A percentile compares a stretch with the other conserved stretches of the same genome.
These are phyloP conservation scores for Miamiensis avidus DNA, from an alignment of 169 alveolate species.

Conservation along the genomic window DNA sequence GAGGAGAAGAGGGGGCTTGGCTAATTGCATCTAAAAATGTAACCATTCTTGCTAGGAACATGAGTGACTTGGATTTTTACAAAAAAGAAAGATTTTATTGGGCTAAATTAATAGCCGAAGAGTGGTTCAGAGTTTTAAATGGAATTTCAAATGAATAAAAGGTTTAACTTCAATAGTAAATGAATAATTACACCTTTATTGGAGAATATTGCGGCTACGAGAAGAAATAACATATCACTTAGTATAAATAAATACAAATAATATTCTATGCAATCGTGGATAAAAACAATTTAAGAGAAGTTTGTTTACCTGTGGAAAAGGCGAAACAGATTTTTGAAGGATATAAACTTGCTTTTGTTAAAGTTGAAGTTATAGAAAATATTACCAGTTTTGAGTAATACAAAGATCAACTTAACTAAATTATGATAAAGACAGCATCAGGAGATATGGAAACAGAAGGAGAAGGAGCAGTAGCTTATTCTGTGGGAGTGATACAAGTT, in stretches of 20 bases:
- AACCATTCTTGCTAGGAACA: conserved; percentile 49
- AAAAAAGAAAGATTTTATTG: conserved; percentile 30
- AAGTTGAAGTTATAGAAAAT: conserved; percentile 38
- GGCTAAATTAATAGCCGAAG: conserved; percentile 61
- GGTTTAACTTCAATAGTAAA: background rate
- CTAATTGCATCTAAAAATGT: conserved; percentile 71
- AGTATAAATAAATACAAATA: conserved; percentile 51
- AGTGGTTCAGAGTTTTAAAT: conserved; percentile 64
- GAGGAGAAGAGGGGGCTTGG: too few species aligned
- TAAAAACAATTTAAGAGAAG: conserved; percentile 42
- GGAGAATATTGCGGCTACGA: conserved; percentile 69
- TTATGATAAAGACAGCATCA: conserved; percentile 43
- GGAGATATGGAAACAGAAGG: conserved; percentile 46
- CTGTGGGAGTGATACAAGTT: conserved; percentile 40
- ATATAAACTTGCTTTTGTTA: conserved; percentile 54
- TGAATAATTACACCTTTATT: conserved; percentile 47
- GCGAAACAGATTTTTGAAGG: conserved; percentile 45
- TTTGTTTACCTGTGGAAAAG: conserved; percentile 52
- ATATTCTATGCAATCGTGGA: conserved; percentile 57
- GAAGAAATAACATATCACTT: conserved; percentile 58
- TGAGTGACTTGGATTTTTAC: conserved; percentile 56
- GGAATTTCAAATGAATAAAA: conserved; percentile 38
- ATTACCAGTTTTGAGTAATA: conserved; percentile 40
- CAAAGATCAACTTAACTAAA: conserved; percentile 34
- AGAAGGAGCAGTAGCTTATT: conserved; percentile 56